phyloP scores from a whole-genome alignment of 441 rosid genomes.

The Manihot esculenta region DNA sequence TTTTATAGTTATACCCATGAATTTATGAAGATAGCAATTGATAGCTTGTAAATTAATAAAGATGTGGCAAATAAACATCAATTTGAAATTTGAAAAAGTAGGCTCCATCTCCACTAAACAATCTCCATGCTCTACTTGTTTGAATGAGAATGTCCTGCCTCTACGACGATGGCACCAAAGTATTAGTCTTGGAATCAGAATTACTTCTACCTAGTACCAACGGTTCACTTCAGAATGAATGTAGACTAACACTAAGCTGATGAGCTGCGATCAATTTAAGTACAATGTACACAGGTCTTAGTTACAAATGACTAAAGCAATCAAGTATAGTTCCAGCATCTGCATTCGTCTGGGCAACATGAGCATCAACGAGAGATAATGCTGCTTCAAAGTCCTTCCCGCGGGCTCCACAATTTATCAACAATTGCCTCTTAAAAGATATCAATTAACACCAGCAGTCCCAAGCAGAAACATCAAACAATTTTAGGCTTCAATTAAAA shows the following conservation, averaged over 20 bases:
- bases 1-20: too few relatives aligned
- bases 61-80: too few relatives aligned
- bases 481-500: slow-evolving; percentile 6
- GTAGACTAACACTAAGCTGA: not conserved
- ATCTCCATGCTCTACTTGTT: too few relatives aligned
- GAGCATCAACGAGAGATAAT: not conserved
- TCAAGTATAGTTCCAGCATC: not conserved
- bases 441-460: not conserved
- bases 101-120: too few relatives aligned
- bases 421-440: not conserved
- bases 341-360: not conserved
- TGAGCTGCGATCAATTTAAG: slow-evolving; percentile 6
- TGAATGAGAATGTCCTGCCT: too few relatives aligned
- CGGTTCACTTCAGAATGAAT: not conserved
- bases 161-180: too few relatives aligned
- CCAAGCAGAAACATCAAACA: not conserved
- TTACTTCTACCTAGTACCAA: not conserved
- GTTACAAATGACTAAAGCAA: not conserved
- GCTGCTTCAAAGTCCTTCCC: not conserved
- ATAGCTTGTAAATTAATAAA: too few relatives aligned
- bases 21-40: too few relatives aligned
- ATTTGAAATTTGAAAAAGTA: too few relatives aligned
- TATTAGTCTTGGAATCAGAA: not conserved
- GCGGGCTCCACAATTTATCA: not conserved
- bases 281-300: not conserved